Percentiles rank a stretch among this genome's conserved stretches.
Conservation (phyloP, 2,329 filamentous ascomycete genomes). For the Penicillium sp. region DNA sequence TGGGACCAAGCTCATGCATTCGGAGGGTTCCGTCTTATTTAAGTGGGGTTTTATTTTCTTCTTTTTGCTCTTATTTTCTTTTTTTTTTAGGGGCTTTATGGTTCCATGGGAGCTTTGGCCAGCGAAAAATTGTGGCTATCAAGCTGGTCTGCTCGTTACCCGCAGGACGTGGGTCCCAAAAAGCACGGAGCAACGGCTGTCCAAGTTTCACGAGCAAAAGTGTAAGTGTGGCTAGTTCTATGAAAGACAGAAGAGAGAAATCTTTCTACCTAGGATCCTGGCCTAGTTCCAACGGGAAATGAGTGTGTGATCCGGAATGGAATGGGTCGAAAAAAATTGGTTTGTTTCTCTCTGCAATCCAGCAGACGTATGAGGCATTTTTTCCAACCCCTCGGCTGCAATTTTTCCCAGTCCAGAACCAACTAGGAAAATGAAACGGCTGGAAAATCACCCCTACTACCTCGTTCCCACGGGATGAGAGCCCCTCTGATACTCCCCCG, state of each 20-base stretch:
- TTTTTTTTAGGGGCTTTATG: background rate
- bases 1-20: slow-evolving; percentile 20
- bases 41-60: background rate
- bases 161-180: slow-evolving; percentile 10
- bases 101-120: slow-evolving; percentile 19
- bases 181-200: slow-evolving; percentile 4
- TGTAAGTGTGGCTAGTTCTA: slow-evolving; percentile 2
- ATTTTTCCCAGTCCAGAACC: background rate
- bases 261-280: background rate
- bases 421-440: slow-evolving; percentile 8
- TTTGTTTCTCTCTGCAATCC: background rate
- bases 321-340: background rate
- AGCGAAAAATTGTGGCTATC: slow-evolving; percentile 7
- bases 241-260: background rate
- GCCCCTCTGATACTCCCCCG: slow-evolving; percentile 10
- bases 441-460: slow-evolving; percentile 1
- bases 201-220: slow-evolving; percentile 1
- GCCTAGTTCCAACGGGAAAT: background rate
- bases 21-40: slow-evolving; percentile 14
- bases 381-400: background rate
- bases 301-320: background rate
- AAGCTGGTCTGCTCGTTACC: background rate
- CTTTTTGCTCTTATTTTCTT: background rate
- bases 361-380: slow-evolving; percentile 16
- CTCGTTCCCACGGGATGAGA: slow-evolving; percentile 3